Base-by-base conservation (phyloP, 345 rosid species). In the Aquilaria sinensis region DNA sequence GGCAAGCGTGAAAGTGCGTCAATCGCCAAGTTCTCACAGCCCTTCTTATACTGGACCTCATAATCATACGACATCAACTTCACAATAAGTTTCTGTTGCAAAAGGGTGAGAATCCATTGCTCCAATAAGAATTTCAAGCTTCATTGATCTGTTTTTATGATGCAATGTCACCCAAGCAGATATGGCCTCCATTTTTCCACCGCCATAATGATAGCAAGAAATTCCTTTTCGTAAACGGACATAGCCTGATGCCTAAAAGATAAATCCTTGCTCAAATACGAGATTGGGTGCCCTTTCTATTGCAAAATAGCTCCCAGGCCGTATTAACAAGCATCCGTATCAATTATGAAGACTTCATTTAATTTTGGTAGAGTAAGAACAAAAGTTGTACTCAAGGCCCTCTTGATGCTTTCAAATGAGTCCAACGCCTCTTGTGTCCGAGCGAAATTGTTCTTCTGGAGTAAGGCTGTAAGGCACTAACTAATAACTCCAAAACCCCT, bases 171-270 rank as follows among this genome's bases (percentile, higher is more conserved):
- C 12, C 64, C 64, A 2, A 46, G 1, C 6, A 60, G 33, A 3
- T 48, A 62, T 2, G 55, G 46, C 3, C 46, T 5, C 65, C 65
- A 62, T 13, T 31, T 62, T 10, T 62, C 9, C 1, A 62, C 56
- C 3, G 47, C 65, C 14, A 50, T 1, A 5, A 47, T 1, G 8
- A 61, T 29, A 9, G 65, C 65, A 10, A 61, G 6, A 12, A 62
- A 41, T 13, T 51, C 63, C 15, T 47, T 45, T 1, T 45, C 63
- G n/a, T 60, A 60, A 14, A 14, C 12, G 12, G 63, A 47, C 12
- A 45, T 10, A 2, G 52, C 5, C 3, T 4, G 31, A 53, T 53
- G 31, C 10, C 57, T 29, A 4, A 9, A 9, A 3, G 53, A 6
- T 29, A n/a, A 1, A 30, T 3, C 34, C 2, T 30, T 14, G 14